Base-by-base conservation (phyloP, 768 basidiomycete species). In the Suillus paluster region DNA sequence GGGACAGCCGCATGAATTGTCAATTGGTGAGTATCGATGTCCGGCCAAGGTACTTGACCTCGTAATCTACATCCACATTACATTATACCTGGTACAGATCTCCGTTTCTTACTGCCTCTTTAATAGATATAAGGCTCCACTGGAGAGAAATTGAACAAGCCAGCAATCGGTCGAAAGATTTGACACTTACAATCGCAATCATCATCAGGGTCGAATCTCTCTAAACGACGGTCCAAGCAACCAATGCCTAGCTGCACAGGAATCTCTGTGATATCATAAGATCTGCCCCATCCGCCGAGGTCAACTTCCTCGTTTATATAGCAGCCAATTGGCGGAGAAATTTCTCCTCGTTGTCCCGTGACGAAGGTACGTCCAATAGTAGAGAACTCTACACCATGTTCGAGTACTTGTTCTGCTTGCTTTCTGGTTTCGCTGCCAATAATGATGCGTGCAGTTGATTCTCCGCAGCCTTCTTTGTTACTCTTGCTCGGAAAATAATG, bases 161-260 rank as follows among this genome's bases (percentile, higher is more conserved):
- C n/a, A 33, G 19, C 49, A 11, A 17, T 27, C 19, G 19, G 49
- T 33, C 30, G 30, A 50, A n/a, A 33, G 30, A 44, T 44, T 8
- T 33, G n/a, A 11, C 19, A 50, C 49, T 50, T 30, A 50, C 49
- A 50, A n/a, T 50, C 49, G 12, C 49, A 50, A 50, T 50, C 49
- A 50, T 50, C 30, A 50, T 66, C 71, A 1, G 70, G 65, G 58
- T 73, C 61, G 57, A 72, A 73, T 30, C 64, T 65, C 56, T 74
- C 73, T 45, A 62, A 30, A n/a, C 64, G 67, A 34, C 39, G 62
- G 30, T 72, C 70, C 14, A 73, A 58, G n/a, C 66, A 62, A 27
- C 68, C 72, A 34, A 71, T 69, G 30, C 68, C 66, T 30, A 66
- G 17, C 42, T 63, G 61, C 7, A 53, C 58, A 11, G 68, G 70